A percentile compares a stretch with the other conserved stretches of the same genome.
phyloP scores from a whole-genome alignment of 495 filamentous ascomycete species.

The Chaetomium tenue region DNA sequence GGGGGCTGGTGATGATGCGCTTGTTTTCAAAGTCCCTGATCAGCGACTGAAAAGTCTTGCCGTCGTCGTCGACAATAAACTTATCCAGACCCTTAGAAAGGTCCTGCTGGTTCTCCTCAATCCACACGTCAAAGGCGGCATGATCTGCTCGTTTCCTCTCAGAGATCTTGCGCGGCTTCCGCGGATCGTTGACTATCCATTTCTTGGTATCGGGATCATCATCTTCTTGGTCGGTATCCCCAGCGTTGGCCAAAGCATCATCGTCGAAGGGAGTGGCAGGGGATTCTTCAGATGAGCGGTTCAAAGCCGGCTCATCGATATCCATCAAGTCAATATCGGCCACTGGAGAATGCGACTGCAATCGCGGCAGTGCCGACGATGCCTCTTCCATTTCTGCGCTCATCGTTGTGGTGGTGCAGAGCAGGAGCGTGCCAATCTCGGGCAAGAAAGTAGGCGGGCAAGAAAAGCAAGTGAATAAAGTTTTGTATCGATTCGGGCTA shows the following conservation, averaged over 20 bases:
- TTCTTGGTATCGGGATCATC: conserved; percentile 23
- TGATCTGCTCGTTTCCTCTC: conserved; percentile 52
- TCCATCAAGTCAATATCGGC: conserved; percentile 9
- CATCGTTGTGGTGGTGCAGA: neutral
- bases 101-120: conserved; percentile 36
- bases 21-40: conserved; percentile 38
- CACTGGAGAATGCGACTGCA: too few species aligned
- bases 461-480: neutral
- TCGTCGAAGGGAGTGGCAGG: neutral
- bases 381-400: neutral
- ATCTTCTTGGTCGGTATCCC: conserved; percentile 27
- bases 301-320: neutral
- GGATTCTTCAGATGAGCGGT: neutral
- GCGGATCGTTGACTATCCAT: conserved; percentile 26
- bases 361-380: neutral
- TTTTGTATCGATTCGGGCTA: neutral
- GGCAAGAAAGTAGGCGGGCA: neutral
- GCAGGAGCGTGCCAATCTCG: neutral
- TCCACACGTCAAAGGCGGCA: conserved; percentile 51
- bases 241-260: neutral
- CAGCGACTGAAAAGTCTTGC: conserved; percentile 27
- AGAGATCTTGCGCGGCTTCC: conserved; percentile 41
- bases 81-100: conserved; percentile 20
- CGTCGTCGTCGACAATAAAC: conserved; percentile 24
- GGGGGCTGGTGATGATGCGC: conserved; percentile 65